A percentile compares a stretch with the other conserved stretches of the same genome.
Conservation (phyloP, 148 eudicot genomes). For the Chenopodium formosanum region DNA sequence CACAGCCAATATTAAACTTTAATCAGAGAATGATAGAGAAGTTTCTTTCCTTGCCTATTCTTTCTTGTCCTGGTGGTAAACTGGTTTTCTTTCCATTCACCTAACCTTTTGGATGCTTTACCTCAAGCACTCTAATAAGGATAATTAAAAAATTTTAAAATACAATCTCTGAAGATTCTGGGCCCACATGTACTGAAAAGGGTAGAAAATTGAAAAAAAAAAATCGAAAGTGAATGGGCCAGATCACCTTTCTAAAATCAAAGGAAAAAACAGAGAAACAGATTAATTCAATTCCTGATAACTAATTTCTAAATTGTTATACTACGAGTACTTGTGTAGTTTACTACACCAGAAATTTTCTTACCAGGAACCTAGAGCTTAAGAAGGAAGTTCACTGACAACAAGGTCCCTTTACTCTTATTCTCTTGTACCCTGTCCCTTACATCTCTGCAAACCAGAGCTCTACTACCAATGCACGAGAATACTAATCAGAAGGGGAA, state of each 20-base stretch:
- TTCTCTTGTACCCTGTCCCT: slow-evolving; percentile 10
- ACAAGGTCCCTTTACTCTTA: background rate
- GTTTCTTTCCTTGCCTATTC: slow-evolving; percentile 26
- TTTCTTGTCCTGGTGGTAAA: slow-evolving; percentile 13
- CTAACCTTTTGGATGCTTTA: slow-evolving; percentile 14
- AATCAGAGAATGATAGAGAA: slow-evolving; percentile 25
- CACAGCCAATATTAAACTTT: background rate
- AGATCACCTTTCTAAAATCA: background rate
- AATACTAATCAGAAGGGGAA: slow-evolving; percentile 6
- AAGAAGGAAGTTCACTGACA: slow-evolving; percentile 21
- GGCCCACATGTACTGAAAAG: slow-evolving; percentile 17
- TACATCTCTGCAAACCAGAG: slow-evolving; percentile 18
- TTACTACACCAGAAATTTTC: slow-evolving; percentile 14
- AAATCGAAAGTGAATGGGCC: slow-evolving; percentile 7
- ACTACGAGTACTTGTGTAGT: slow-evolving; percentile 12
- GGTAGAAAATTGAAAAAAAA: slow-evolving; percentile 6
- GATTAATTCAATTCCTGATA: background rate
- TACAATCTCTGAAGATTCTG: background rate
- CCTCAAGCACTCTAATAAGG: background rate
- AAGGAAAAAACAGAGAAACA: background rate
- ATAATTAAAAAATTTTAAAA: background rate
- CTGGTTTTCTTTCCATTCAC: slow-evolving; percentile 24
- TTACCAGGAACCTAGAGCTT: slow-evolving; percentile 10
- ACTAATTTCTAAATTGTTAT: slow-evolving; percentile 20
- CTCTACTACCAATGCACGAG: background rate